These are phyloP conservation scores for Xylariales sp. DNA, from an alignment of 2,329 filamentous ascomycete species.

Conservation along the genomic window DNA sequence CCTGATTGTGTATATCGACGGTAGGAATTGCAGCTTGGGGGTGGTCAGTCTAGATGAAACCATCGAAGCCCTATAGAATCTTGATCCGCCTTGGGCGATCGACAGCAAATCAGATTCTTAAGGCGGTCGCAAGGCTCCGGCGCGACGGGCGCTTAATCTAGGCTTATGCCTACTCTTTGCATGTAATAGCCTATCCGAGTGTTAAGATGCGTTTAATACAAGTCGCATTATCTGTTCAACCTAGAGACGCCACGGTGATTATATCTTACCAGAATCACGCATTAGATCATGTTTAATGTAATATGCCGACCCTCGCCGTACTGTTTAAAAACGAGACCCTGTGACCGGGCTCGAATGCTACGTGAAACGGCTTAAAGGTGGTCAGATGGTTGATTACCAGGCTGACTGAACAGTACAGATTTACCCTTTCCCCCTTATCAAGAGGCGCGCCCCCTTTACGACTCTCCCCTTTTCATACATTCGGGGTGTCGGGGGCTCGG, in stretches of 20 bases:
- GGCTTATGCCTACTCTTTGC: not conserved
- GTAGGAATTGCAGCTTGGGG: not conserved
- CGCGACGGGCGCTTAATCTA: not conserved
- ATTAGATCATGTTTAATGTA: not conserved
- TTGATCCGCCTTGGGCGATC: not conserved
- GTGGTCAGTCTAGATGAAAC: not conserved
- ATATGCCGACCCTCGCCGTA: not conserved
- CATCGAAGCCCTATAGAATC: not conserved
- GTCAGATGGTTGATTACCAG: too few species aligned
- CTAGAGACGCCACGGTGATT: not conserved
- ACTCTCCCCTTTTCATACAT: too few species aligned
- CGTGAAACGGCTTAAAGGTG: too few species aligned
- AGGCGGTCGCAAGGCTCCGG: not conserved
- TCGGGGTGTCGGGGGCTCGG: too few species aligned
- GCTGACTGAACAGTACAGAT: too few species aligned
- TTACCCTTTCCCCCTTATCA: too few species aligned
- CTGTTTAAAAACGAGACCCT: not conserved
- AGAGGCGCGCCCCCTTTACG: too few species aligned
- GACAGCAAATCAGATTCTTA: not conserved
- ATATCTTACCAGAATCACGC: not conserved
- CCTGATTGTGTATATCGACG: slow-evolving; percentile 4
- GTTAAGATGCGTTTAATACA: slow-evolving; percentile 14
- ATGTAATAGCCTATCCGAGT: slow-evolving; percentile 4
- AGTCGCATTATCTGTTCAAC: not conserved
- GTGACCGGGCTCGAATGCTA: too few species aligned